Evolutionary conservation across 2,329 filamentous ascomycete species (phyloP).

Genomic region (Diaporthe vaccinii): DNA sequence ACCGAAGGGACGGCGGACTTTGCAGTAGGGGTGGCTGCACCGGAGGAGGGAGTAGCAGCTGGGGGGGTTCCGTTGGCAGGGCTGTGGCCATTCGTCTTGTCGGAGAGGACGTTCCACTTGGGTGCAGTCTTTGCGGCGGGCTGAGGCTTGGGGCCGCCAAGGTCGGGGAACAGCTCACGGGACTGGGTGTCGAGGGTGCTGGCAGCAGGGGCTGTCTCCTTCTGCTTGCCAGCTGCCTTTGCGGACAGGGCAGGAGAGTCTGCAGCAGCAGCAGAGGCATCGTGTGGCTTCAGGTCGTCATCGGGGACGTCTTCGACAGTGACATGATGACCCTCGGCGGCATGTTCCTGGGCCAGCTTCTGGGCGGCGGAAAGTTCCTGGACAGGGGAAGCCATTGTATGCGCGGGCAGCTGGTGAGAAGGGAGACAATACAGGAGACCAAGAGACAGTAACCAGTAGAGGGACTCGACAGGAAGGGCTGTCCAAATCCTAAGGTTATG

Average conservation of each 20-base stretch:
- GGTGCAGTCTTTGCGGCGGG: constrained; percentile 74
- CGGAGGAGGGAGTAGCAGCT: constrained; percentile 74
- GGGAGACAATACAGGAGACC: constrained; percentile 43
- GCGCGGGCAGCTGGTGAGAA: constrained; percentile 32
- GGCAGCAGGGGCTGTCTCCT: constrained; percentile 50
- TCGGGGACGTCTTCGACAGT: constrained; percentile 87
- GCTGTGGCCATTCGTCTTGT: constrained; percentile 71
- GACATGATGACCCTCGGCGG: constrained; percentile 63
- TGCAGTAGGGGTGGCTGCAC: constrained; percentile 62
- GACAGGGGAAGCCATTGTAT: constrained; percentile 58
- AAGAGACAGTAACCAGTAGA: constrained; percentile 41
- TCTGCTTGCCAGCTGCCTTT: constrained; percentile 79
- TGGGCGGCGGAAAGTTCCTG: constrained; percentile 68
- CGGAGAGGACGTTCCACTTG: constrained; percentile 77
- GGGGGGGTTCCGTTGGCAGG: constrained; percentile 69
- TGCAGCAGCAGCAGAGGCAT: constrained; percentile 58
- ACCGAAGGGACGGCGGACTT: constrained; percentile 66
- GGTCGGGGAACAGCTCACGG: constrained; percentile 92
- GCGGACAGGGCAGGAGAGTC: constrained; percentile 65
- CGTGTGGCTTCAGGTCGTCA: constrained; percentile 70
- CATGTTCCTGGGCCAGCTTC: constrained; percentile 75
- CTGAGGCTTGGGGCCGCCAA: constrained; percentile 80
- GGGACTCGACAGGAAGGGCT: constrained; percentile 42
- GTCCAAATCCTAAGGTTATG: constrained; percentile 37
- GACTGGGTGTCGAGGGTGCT: constrained; percentile 82